Conservation (phyloP, 495 filamentous ascomycete species). For the Cercophora newfieldiana region DNA sequence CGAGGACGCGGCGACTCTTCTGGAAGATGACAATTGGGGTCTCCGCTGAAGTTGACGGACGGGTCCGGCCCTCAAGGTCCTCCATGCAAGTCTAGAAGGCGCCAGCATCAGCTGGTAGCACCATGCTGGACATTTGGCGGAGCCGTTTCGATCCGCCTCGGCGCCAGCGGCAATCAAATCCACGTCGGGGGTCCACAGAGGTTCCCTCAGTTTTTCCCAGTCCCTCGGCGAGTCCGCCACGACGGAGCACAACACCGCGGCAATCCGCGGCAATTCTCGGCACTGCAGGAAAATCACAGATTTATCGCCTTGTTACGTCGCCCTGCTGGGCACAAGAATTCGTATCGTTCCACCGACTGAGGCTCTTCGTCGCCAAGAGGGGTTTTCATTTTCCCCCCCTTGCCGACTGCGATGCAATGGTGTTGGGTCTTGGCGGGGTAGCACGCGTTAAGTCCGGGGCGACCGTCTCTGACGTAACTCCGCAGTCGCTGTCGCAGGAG, state of each 20-base stretch:
- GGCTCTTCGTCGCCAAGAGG: conserved; percentile 4
- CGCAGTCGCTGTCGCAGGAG: neutral
- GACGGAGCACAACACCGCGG: conserved; percentile 1
- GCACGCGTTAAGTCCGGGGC: neutral
- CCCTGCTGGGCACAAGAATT: neutral
- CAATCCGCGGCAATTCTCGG: conserved; percentile 11
- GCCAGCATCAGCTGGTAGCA: neutral
- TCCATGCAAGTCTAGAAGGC: neutral
- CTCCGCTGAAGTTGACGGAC: conserved; percentile 42
- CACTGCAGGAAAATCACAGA: neutral
- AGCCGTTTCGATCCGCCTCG: neutral
- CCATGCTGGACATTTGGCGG: neutral
- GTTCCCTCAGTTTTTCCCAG: neutral
- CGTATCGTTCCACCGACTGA: conserved; percentile 1
- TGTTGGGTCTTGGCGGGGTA: neutral
- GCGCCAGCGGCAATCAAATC: neutral
- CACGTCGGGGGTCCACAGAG: neutral
- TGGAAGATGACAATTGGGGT: conserved; percentile 72
- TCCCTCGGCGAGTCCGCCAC: conserved; percentile 1
- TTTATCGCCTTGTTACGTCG: neutral
- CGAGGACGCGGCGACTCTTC: conserved; percentile 74
- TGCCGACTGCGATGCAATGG: neutral
- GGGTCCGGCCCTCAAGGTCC: neutral
- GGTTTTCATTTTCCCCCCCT: neutral
- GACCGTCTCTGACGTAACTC: conserved; percentile 12